phyloP scores from a whole-genome alignment of 305 asterid species.

The Fraxinus velutina region DNA sequence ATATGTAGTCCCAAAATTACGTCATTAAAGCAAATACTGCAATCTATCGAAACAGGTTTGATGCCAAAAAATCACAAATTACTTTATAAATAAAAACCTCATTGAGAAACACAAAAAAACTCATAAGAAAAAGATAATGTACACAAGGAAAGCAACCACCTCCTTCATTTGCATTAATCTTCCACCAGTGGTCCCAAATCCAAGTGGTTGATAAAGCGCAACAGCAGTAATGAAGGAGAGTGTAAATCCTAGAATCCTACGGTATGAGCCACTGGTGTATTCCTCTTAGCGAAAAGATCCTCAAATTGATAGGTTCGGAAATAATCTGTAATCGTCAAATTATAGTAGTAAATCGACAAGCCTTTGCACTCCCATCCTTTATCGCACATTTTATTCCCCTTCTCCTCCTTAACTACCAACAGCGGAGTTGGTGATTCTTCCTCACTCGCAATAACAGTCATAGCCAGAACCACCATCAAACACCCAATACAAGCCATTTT shows the following conservation, averaged over 20 bases:
- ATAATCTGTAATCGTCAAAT: constrained; percentile 62
- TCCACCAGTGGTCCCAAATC: constrained; percentile 88
- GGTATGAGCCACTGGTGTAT: constrained; percentile 68
- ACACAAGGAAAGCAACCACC: constrained; percentile 62
- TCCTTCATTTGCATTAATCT: constrained; percentile 60
- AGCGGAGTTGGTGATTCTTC: too few relatives aligned
- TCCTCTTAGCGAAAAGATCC: constrained; percentile 65
- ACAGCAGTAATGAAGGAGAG: constrained; percentile 65
- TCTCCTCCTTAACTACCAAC: too few relatives aligned
- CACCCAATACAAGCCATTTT: constrained; percentile 22
- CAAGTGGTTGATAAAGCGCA: constrained; percentile 61
- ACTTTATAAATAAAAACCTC: too few relatives aligned
- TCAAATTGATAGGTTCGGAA: constrained; percentile 75
- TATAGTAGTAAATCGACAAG: constrained; percentile 60
- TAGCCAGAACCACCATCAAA: too few relatives aligned
- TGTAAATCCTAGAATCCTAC: constrained; percentile 74
- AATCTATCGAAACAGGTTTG: too few relatives aligned
- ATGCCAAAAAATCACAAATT: too few relatives aligned
- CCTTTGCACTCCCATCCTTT: constrained; percentile 22
- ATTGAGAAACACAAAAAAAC: too few relatives aligned
- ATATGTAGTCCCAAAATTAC: too few relatives aligned
- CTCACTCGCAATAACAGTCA: too few relatives aligned
- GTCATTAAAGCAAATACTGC: too few relatives aligned
- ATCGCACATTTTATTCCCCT: too few relatives aligned
- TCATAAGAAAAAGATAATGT: too few relatives aligned